These are phyloP conservation scores for Serendipita sp. DNA, from an alignment of 768 basidiomycete genomes.

Conservation along the genomic window DNA sequence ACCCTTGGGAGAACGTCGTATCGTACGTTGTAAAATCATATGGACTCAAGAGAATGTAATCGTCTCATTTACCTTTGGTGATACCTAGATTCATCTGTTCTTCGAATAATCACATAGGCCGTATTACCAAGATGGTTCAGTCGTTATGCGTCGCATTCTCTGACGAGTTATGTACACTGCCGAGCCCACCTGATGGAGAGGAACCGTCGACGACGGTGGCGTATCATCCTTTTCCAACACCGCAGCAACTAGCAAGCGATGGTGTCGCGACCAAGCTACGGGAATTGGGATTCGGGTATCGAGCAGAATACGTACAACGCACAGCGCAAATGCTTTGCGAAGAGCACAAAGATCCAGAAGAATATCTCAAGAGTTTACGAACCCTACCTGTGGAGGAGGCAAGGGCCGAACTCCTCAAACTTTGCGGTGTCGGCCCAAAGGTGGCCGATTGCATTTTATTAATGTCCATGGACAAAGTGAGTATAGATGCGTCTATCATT, in stretches of 20 bases:
- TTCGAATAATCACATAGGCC: conserved; percentile 88
- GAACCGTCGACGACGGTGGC: conserved; percentile 21
- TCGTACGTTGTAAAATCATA: conserved; percentile 42
- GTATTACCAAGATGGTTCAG: conserved; percentile 89
- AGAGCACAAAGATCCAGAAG: conserved; percentile 42
- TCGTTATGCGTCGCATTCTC: conserved; percentile 67
- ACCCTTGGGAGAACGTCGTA: conserved; percentile 90
- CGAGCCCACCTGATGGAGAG: conserved; percentile 19
- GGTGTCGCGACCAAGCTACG: conserved; percentile 52
- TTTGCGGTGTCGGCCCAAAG: conserved; percentile 88
- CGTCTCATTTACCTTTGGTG: not conserved
- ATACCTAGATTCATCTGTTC: conserved; percentile 81
- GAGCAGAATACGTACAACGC: conserved; percentile 75
- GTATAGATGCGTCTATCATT: not conserved
- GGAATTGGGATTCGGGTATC: conserved; percentile 84
- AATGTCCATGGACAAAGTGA: conserved; percentile 84
- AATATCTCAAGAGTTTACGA: conserved; percentile 45
- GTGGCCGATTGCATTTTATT: conserved; percentile 90
- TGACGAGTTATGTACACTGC: conserved; percentile 40
- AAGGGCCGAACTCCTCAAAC: conserved; percentile 57
- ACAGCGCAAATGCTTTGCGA: conserved; percentile 68
- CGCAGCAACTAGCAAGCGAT: conserved; percentile 44
- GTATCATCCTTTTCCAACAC: conserved; percentile 79
- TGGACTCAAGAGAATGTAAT: too few relatives aligned
- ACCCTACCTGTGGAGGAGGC: conserved; percentile 37